Percentiles rank a stretch among this genome's conserved stretches.
These are phyloP conservation scores for Aschersonia sp. DNA, from an alignment of 2,329 filamentous ascomycete species.

Conservation along the genomic window DNA sequence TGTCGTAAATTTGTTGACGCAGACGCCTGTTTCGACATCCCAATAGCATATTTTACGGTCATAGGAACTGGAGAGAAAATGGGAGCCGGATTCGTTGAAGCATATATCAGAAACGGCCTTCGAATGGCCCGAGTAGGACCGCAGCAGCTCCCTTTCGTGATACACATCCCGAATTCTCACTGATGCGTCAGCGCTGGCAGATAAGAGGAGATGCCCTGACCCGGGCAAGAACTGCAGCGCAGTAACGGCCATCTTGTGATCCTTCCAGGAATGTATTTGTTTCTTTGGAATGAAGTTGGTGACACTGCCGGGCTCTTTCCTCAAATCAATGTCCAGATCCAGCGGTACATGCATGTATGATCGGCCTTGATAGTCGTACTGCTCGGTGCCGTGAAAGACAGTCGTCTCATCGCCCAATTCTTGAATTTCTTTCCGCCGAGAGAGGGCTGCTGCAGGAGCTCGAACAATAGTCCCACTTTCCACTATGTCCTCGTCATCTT, in stretches of 20 bases:
- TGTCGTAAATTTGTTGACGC: slow-evolving; percentile 75
- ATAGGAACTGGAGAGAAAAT: slow-evolving; percentile 83
- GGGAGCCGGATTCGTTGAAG: slow-evolving; percentile 69
- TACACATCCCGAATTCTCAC: slow-evolving; percentile 94
- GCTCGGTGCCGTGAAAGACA: slow-evolving; percentile 68
- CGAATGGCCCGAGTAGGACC: slow-evolving; percentile 80
- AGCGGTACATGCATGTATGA: slow-evolving; percentile 97
- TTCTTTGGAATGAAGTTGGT: slow-evolving; percentile 96
- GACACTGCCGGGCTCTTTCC: slow-evolving; percentile 62
- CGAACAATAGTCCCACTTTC: slow-evolving; percentile 47
- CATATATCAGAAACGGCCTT: slow-evolving; percentile 83
- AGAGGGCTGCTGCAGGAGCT: slow-evolving; percentile 39
- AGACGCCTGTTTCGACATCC: slow-evolving; percentile 92
- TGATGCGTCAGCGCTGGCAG: slow-evolving; percentile 77
- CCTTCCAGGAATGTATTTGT: slow-evolving; percentile 77
- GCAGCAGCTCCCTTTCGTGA: slow-evolving; percentile 73
- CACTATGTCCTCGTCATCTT: slow-evolving; percentile 57
- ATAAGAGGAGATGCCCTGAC: slow-evolving; percentile 78
- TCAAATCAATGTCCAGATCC: slow-evolving; percentile 73
- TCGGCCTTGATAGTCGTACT: slow-evolving; percentile 86
- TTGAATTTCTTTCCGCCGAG: slow-evolving; percentile 42
- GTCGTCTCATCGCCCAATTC: slow-evolving; percentile 61
- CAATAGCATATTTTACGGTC: slow-evolving; percentile 95
- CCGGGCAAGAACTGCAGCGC: slow-evolving; percentile 78
- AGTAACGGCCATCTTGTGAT: slow-evolving; percentile 71